Conservation (phyloP, 2,329 filamentous ascomycete genomes). For the Paecilomyces formosus region DNA sequence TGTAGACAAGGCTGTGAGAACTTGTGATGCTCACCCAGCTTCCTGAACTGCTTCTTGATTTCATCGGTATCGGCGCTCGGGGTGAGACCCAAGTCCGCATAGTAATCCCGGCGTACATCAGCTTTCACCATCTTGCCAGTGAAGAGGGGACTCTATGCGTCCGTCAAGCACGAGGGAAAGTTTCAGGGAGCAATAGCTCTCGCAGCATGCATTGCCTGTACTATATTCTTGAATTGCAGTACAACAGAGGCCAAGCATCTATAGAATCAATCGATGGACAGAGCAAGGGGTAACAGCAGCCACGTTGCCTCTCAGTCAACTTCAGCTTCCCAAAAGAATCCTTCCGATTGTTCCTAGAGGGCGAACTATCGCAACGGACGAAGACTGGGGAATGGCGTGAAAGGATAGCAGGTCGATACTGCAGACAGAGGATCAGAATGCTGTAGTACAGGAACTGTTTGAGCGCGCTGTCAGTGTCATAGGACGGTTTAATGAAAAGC, state of each 20-base stretch:
- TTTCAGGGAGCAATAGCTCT: not conserved
- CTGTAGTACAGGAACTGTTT: not conserved
- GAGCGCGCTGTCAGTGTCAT: not conserved
- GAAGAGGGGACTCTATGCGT: constrained; percentile 5
- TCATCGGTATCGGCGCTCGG: constrained; percentile 62
- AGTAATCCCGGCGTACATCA: constrained; percentile 69
- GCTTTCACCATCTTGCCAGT: constrained; percentile 56
- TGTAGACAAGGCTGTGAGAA: not conserved
- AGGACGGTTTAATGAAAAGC: not conserved
- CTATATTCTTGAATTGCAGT: not conserved
- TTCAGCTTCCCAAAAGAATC: not conserved
- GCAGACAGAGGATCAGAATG: not conserved
- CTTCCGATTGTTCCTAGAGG: not conserved
- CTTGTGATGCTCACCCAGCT: constrained; percentile 55
- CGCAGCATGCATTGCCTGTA: not conserved
- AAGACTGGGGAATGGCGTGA: not conserved
- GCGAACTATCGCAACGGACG: not conserved
- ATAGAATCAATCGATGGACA: not conserved
- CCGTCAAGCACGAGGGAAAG: constrained; percentile 1
- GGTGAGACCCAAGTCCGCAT: constrained; percentile 70
- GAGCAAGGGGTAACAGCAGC: not conserved
- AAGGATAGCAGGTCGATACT: not conserved
- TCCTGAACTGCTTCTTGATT: constrained; percentile 79
- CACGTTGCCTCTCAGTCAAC: not conserved
- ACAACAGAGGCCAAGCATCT: not conserved